Evolutionary conservation across 1,284 basidiomycete species (phyloP), one percentile per base, ranked within the genome.

Genomic region (Phaffia rhodozyma): DNA sequence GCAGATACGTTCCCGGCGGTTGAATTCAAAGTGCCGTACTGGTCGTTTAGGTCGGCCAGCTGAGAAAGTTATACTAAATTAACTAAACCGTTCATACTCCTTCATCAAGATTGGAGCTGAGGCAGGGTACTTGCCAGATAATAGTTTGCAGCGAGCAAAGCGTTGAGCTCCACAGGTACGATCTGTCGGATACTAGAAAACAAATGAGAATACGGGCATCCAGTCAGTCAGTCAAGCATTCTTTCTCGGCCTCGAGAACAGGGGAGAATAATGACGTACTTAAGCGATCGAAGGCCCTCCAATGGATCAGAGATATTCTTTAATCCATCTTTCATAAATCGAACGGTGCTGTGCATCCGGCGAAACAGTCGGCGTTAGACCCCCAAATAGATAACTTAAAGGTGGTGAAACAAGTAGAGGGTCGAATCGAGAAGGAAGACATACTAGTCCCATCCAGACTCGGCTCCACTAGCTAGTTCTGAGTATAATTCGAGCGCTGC

Each of bases 391-490:
- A 18, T 56, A 4, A 29, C 27, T 20, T 9, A 13, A 29, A 23
- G 34, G 51, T 23, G 43, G 27, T 21, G 51, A 1, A 49, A 43
- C 30, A 58, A 61, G 23, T 5, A 50, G 38, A 9, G 43, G 51
- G 7, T 43, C 54, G 18, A 55, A 65, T 57, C 67, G 58, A 47
- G 69, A 55, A 20, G 58, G 56, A 54, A 63, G 66, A 57, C 68
- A 68, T 43, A 43, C 38, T 43, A 43, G 13, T 43, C 38, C 69
- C 71, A 67, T 67, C 85, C 91, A 16, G 82, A 83, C 78, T 96
- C 91, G 1, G 91, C 92, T 53, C 89, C 91, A 58, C 81, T 82
- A 0, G 92, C 91, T 25, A 97, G 81, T 72, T 94, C 86, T n/a
- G 87, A 82, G 71, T 92, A 97, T n/a, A 97, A 73, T 3, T 79